phyloP scores from a whole-genome alignment of 73 alveolate genomes.

The Breviolum minutum region DNA sequence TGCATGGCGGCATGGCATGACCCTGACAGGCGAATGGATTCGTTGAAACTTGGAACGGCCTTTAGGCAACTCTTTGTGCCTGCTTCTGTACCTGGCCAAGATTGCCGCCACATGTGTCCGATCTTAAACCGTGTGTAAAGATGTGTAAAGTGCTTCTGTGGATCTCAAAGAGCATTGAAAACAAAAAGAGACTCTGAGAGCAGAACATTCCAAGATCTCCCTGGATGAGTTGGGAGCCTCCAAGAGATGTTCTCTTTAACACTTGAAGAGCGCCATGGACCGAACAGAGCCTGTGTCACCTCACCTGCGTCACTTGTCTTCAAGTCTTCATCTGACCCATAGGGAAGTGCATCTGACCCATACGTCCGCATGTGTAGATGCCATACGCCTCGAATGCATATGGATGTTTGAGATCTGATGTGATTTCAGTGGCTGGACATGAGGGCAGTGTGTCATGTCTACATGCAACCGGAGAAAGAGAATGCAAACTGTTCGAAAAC shows the following conservation, averaged over 20 bases:
- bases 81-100: neutral
- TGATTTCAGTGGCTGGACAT: no score
- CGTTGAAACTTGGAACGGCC: neutral
- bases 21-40: neutral
- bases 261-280: neutral
- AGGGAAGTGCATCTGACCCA: slow-evolving; percentile 90
- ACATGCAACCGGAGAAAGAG: neutral
- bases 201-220: neutral
- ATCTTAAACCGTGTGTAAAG: no score
- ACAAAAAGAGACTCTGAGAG: neutral
- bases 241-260: neutral
- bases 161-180: neutral
- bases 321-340: slow-evolving; percentile 17
- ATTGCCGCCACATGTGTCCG: no score
- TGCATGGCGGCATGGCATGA: no score
- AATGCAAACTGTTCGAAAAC: neutral
- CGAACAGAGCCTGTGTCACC: neutral
- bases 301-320: neutral
- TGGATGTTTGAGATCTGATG: neutral
- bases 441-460: neutral
- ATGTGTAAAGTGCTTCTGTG: no score
- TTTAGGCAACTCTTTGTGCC: slow-evolving; percentile 19
- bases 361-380: slow-evolving; percentile 46
- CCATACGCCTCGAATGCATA: slow-evolving; percentile 52
- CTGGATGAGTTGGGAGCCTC: neutral